These are phyloP conservation scores for Delitschia confertaspora DNA, from an alignment of 495 filamentous ascomycete genomes.

Conservation along the genomic window DNA sequence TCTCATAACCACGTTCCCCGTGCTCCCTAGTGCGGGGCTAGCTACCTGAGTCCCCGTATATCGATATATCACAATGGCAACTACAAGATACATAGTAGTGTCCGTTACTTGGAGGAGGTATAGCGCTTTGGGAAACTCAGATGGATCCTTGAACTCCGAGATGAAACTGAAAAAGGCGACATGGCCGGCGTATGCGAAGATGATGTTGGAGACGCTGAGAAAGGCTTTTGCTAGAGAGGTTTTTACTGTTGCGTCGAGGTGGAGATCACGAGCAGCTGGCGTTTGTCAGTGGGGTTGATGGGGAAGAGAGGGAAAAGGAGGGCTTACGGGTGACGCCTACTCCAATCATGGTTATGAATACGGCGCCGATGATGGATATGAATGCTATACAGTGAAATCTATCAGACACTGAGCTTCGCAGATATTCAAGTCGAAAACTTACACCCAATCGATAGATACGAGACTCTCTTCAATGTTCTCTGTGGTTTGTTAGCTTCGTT, in stretches of 20 bases:
- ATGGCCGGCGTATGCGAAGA: constrained; percentile 34
- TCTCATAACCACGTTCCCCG: not conserved
- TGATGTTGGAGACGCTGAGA: constrained; percentile 40
- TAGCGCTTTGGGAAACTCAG: constrained; percentile 27
- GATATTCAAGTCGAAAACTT: constrained; percentile 31
- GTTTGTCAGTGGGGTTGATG: not conserved
- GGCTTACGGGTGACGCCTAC: constrained; percentile 12
- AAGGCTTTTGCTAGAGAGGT: constrained; percentile 31
- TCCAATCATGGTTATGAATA: constrained; percentile 59
- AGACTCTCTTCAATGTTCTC: constrained; percentile 43
- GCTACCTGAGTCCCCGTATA: constrained; percentile 2
- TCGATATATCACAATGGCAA: constrained; percentile 10
- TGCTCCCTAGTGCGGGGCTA: constrained; percentile 5
- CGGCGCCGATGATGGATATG: constrained; percentile 53
- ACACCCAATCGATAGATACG: constrained; percentile 53
- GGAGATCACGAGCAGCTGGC: not conserved
- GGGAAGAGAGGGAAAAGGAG: not conserved
- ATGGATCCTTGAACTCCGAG: constrained; percentile 24
- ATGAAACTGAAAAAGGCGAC: constrained; percentile 28
- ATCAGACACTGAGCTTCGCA: constrained; percentile 12
- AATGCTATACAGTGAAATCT: constrained; percentile 49
- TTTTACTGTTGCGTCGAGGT: constrained; percentile 3
- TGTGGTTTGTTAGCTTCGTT: too few relatives aligned
- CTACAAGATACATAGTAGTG: constrained; percentile 10
- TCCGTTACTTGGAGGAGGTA: constrained; percentile 14